Conservation (phyloP, 208 protist genomes). For the Leishmania turanica region DNA sequence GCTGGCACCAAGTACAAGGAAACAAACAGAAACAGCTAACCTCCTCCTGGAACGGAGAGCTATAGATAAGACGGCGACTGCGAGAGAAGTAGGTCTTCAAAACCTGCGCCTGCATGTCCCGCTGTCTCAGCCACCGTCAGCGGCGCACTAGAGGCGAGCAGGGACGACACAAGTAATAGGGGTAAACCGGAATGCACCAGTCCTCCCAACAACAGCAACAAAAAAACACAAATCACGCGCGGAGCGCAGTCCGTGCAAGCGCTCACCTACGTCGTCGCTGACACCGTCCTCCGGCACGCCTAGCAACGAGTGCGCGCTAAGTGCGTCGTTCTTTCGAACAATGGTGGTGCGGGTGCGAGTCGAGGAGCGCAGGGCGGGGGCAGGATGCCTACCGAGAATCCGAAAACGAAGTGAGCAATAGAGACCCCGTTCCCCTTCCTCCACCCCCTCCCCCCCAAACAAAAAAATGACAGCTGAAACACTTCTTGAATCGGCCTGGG, state of each 20-base stretch:
- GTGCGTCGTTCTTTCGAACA: neutral
- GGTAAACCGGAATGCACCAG: neutral
- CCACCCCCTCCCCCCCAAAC: no score
- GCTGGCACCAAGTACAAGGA: neutral
- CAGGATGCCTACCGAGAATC: neutral
- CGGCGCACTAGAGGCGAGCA: no score
- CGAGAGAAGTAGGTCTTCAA: neutral
- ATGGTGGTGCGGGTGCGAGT: neutral
- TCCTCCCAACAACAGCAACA: neutral
- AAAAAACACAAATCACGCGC: neutral
- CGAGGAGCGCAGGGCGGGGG: neutral
- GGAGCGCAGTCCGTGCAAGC: no score
- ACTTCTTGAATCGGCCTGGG: neutral
- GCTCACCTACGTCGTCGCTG: no score
- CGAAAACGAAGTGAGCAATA: neutral
- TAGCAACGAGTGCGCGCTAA: neutral
- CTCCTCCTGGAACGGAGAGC: no score
- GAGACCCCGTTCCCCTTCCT: no score
- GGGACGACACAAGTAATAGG: no score
- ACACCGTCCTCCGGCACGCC: no score
- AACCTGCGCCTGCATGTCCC: neutral
- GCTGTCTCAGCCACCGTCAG: neutral
- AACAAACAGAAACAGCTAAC: neutral
- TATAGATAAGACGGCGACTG: neutral
- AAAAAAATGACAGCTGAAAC: neutral